phyloP scores from a whole-genome alignment of 768 basidiomycete genomes.

The Hygrocybe coccinea region DNA sequence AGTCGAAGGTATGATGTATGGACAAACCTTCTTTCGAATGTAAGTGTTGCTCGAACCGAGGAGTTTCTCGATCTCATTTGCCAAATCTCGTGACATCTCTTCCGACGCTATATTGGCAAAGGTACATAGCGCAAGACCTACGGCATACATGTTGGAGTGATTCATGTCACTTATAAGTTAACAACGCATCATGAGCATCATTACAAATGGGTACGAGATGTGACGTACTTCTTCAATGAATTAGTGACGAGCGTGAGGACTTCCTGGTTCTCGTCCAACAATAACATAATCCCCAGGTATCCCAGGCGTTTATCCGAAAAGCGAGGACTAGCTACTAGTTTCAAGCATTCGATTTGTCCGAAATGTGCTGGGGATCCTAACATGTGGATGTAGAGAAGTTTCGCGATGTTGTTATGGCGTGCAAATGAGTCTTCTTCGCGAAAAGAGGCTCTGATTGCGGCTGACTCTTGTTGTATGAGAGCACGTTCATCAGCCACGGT shows the following conservation, averaged over 20 bases:
- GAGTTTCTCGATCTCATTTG: constrained; percentile 96
- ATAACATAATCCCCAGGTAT: constrained; percentile 95
- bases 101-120: constrained; percentile 99
- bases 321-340: constrained; percentile 89
- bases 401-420: constrained; percentile 95
- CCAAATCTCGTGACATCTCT: constrained; percentile 98
- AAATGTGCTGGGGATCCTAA: constrained; percentile 98
- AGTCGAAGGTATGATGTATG: constrained; percentile 13
- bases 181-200: constrained; percentile 10
- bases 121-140: constrained; percentile 93
- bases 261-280: constrained; percentile 96
- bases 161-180: constrained; percentile 82
- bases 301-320: constrained; percentile 96
- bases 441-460: constrained; percentile 94
- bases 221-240: constrained; percentile 88
- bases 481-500: constrained; percentile 97
- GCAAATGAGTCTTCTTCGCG: constrained; percentile 94
- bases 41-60: constrained; percentile 97
- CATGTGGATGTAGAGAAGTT: constrained; percentile 98
- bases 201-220: background rate
- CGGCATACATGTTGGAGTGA: constrained; percentile 98
- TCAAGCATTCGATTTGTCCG: constrained; percentile 96
- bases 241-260: constrained; percentile 97
- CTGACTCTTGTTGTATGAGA: constrained; percentile 95
- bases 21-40: constrained; percentile 89